A percentile compares a stretch with the other conserved stretches of the same genome.
phyloP scores from a whole-genome alignment of 345 rosid species.

The Eucalyptus curtisii region DNA sequence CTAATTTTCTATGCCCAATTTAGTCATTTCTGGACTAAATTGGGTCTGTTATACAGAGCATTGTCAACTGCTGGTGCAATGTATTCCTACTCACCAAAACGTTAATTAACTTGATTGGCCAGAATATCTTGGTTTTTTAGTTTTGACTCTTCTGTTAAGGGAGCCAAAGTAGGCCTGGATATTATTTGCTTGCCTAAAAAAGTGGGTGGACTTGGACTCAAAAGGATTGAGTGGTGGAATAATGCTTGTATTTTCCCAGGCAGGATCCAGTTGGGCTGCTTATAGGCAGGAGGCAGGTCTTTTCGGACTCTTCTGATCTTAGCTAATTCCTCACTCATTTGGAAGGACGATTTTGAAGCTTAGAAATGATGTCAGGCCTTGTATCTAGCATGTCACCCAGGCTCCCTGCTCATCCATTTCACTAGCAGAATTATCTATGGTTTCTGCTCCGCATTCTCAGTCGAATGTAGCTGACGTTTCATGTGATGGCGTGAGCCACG shows the following conservation, averaged over 20 bases:
- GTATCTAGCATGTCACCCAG: neutral
- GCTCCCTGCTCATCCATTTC: neutral
- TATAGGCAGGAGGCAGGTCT: neutral
- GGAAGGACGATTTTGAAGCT: neutral
- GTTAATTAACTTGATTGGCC: neutral
- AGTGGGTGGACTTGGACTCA: neutral
- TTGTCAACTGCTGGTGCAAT: neutral
- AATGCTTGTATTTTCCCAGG: neutral
- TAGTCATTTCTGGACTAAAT: too few species aligned
- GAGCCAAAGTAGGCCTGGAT: neutral
- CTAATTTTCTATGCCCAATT: too few species aligned
- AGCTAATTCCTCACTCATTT: neutral
- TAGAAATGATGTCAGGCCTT: neutral
- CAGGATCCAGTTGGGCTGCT: neutral
- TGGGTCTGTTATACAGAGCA: neutral
- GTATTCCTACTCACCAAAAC: neutral
- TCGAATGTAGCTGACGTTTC: neutral
- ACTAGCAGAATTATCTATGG: neutral
- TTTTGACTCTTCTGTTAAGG: neutral
- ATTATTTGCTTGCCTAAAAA: neutral
- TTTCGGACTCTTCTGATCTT: neutral
- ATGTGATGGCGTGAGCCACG: neutral
- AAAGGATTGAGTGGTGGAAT: neutral
- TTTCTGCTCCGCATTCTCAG: too few species aligned
- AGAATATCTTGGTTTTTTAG: neutral